Evolutionary conservation across 371 early-diverging fungal species (phyloP).

Genomic region (Apophysomyces variabilis): DNA sequence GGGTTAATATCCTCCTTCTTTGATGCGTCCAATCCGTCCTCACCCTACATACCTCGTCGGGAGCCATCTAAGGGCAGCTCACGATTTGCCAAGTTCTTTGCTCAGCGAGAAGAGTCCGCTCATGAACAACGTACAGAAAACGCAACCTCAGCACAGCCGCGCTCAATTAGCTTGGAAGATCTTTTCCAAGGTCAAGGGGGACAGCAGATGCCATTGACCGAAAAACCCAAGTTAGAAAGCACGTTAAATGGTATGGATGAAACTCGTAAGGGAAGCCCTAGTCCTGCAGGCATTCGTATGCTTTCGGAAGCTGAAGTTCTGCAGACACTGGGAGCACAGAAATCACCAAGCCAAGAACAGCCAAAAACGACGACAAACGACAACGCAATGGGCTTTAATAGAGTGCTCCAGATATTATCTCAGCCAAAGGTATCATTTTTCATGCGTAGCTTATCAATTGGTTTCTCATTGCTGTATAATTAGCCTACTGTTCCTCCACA

Average conservation of each 20-base stretch:
- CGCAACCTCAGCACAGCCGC: conserved; percentile 24
- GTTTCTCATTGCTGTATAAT: background rate
- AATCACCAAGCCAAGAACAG: conserved; percentile 21
- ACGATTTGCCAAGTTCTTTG: conserved; percentile 70
- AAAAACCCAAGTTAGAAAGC: conserved; percentile 1
- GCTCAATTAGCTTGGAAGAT: conserved; percentile 55
- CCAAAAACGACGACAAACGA: conserved; percentile 32
- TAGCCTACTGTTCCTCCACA: background rate
- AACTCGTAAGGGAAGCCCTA: conserved; percentile 8
- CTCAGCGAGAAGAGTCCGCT: conserved; percentile 46
- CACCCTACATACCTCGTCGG: conserved; percentile 26
- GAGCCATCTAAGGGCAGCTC: conserved; percentile 48
- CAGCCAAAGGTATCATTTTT: conserved; percentile 44
- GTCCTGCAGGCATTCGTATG: conserved; percentile 38
- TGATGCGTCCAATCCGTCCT: conserved; percentile 11
- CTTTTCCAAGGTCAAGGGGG: conserved; percentile 51
- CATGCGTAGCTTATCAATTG: background rate
- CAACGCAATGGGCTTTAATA: conserved; percentile 63
- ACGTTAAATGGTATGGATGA: background rate
- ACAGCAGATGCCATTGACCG: conserved; percentile 3
- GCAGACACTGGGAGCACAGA: conserved; percentile 53
- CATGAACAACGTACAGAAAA: conserved; percentile 17
- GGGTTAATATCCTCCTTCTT: conserved; percentile 12
- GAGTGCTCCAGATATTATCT: conserved; percentile 63
- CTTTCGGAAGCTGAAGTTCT: conserved; percentile 67